Evolutionary conservation across 208 protist species (phyloP).

Genomic region (Crithidia expoeki): DNA sequence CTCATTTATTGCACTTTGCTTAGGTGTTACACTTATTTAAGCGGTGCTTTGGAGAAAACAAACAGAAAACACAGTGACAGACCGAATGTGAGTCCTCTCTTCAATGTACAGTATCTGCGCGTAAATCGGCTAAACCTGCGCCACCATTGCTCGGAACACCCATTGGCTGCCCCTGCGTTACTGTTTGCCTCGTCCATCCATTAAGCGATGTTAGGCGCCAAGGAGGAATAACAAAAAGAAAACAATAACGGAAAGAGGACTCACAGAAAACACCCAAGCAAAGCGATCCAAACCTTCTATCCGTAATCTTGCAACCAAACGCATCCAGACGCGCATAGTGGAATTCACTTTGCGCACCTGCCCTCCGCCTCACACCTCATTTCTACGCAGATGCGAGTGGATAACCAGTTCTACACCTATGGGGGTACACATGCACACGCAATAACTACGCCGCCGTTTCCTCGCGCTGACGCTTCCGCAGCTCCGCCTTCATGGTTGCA

Average conservation of each 20-base stretch:
- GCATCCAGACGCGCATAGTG: too few relatives aligned
- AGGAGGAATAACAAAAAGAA: constrained; percentile 18
- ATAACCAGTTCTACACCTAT: too few relatives aligned
- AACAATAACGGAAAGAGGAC: constrained; percentile 2
- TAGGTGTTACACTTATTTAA: constrained; percentile 3
- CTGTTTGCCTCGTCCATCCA: neutral
- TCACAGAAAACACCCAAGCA: constrained; percentile 20
- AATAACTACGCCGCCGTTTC: constrained; percentile 15
- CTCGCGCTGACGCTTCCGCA: constrained; percentile 35
- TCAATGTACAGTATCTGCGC: too few relatives aligned
- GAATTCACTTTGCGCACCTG: too few relatives aligned
- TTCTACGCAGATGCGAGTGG: too few relatives aligned
- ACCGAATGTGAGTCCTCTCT: too few relatives aligned
- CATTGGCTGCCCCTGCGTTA: neutral
- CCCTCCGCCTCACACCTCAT: too few relatives aligned
- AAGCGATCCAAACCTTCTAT: neutral
- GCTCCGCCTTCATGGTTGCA: constrained; percentile 37
- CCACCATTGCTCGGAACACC: too few relatives aligned
- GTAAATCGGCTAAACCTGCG: too few relatives aligned
- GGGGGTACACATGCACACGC: neutral
- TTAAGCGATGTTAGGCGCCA: constrained; percentile 24
- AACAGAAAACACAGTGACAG: neutral
- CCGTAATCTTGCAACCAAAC: too few relatives aligned
- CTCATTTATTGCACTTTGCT: neutral
- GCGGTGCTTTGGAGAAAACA: neutral